Conservation (phyloP, 2,329 filamentous ascomycete genomes). For the Cryphonectria japonica region DNA sequence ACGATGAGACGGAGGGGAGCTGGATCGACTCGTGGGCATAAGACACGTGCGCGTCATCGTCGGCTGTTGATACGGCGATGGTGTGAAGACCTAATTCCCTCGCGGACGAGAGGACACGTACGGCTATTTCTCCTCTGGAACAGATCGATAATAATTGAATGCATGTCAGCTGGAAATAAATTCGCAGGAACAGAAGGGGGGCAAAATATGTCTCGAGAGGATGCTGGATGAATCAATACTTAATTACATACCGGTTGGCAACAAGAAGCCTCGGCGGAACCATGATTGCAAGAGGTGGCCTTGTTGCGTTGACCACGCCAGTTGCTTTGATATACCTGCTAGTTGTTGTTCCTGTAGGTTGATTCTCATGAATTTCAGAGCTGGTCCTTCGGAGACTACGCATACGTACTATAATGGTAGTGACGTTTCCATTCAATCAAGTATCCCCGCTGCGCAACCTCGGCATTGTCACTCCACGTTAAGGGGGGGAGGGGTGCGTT, state of each 20-base stretch:
- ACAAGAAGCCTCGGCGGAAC: constrained; percentile 11
- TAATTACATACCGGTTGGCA: constrained; percentile 16
- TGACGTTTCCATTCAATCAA: background rate
- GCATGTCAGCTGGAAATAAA: constrained; percentile 39
- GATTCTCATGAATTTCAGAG: background rate
- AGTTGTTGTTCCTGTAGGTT: background rate
- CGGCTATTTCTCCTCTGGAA: constrained; percentile 61
- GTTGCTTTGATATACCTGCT: background rate
- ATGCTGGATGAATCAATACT: background rate
- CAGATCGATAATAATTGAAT: background rate
- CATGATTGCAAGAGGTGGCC: background rate
- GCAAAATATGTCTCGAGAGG: background rate
- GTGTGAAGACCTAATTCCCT: constrained; percentile 61
- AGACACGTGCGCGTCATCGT: constrained; percentile 58
- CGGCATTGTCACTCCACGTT: constrained; percentile 10
- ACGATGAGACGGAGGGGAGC: constrained; percentile 45
- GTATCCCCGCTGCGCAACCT: background rate
- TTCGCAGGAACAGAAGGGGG: background rate
- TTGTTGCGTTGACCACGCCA: background rate
- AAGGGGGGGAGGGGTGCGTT: background rate
- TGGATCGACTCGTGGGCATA: constrained; percentile 55
- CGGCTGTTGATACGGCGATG: constrained; percentile 57
- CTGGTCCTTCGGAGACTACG: background rate
- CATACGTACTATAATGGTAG: background rate
- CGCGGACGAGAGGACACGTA: constrained; percentile 62